Evolutionary conservation across 208 protist genomes (phyloP), one percentile per base, ranked within the genome.

Genomic region (Porcisia deanei): DNA sequence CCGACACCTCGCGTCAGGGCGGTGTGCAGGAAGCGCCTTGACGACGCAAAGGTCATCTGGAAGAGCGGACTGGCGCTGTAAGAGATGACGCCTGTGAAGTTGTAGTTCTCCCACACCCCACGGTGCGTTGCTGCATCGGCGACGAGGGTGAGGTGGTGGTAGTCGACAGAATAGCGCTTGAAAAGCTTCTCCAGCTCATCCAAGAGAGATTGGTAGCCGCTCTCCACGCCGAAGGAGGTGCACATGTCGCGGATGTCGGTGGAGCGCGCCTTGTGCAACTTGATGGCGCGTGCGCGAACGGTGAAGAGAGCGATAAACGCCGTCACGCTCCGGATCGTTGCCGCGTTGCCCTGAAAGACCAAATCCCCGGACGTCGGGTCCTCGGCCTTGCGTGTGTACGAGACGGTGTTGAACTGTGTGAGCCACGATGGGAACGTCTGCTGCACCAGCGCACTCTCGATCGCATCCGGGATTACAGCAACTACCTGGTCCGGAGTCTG

Each of bases 41-140:
- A 93, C 34, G 91, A 94, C 39, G 91, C 94, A 85, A 96, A 98
- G 3, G 94, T 97, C 94, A 98, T 97, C 77, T 98, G 94, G 77
- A 97, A 96, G 22, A 98, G 86, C 66, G 94, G 94, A 54, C 90
- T 96, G 43, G 91, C 90, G 80, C 92, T 94, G 57, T 89, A 87
- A 1, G 90, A 86, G 74, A 96, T 94, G 60, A 97, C 91, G 66
- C 92, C 92, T 14, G 88, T 97, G 74, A 94, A 96, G 86, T 97
- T 96, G 63, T 87, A 97, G 83, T 94, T 95, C 81, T 96, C 91
- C 93, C 93, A 97, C 16, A 76, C 74, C 3, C 95, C 95, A 47
- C 91, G 87, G 80, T 97, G 91, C 34, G 89, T 97, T 37, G 94
- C 92, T 69, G 91, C 83, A 80, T 98, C 95, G 54, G 95, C 90